Conservation (phyloP, 2,329 filamentous ascomycete species). For the Claviceps africana region DNA sequence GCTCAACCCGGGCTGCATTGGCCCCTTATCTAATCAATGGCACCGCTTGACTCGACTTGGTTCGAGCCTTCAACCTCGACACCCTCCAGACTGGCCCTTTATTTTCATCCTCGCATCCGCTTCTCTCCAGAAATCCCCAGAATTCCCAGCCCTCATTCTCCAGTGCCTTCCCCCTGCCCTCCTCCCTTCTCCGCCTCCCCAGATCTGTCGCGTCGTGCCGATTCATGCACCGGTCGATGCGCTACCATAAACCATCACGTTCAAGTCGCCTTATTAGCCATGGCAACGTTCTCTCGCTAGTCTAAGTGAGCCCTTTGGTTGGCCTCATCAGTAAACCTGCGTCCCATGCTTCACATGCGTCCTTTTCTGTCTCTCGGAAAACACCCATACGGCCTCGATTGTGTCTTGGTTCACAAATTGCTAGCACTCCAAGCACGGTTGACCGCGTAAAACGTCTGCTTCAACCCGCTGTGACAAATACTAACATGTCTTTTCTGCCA, state of each 20-base stretch:
- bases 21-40: too few relatives aligned
- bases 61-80: too few relatives aligned
- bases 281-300: background rate
- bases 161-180: too few relatives aligned
- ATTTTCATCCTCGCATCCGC: background rate
- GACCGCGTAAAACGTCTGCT: background rate
- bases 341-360: background rate
- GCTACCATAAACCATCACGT: background rate
- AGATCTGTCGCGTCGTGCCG: background rate
- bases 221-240: background rate
- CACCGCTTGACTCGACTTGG: too few relatives aligned
- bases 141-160: background rate
- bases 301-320: background rate
- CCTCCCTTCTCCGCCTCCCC: background rate
- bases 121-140: too few relatives aligned
- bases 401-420: background rate
- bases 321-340: background rate
- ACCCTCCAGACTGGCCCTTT: too few relatives aligned
- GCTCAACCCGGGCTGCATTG: too few relatives aligned
- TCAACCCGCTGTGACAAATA: slow-evolving; percentile 4
- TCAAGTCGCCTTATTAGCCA: background rate
- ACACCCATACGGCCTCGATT: background rate
- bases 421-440: background rate
- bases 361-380: background rate
- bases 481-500: slow-evolving; percentile 41